A percentile compares a stretch with the other conserved stretches of the same genome.
phyloP scores from a whole-genome alignment of 2,329 filamentous ascomycete species.

The Claviceps sp. region DNA sequence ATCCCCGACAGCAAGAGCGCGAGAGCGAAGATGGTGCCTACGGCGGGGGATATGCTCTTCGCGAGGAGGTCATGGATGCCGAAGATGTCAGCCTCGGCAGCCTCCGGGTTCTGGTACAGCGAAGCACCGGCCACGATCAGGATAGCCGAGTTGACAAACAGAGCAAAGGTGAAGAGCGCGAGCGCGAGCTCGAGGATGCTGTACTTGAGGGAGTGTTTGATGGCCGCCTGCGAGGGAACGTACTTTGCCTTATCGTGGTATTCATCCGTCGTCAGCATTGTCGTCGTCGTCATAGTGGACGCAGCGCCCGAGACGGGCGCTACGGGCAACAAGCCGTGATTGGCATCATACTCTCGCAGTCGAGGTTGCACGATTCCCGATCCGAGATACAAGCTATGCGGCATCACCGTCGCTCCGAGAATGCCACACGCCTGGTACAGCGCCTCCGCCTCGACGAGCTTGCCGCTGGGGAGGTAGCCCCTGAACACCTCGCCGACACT shows the following conservation, averaged over 20 bases:
- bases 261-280: constrained; percentile 14
- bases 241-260: constrained; percentile 44
- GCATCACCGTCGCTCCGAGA: constrained; percentile 63
- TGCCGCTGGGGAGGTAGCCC: constrained; percentile 50
- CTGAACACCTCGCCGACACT: constrained; percentile 45
- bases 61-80: constrained; percentile 65
- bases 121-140: constrained; percentile 70
- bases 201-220: constrained; percentile 59
- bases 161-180: constrained; percentile 67
- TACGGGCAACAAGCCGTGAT: constrained; percentile 37
- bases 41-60: constrained; percentile 54
- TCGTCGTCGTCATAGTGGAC: constrained; percentile 9
- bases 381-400: constrained; percentile 54
- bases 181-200: constrained; percentile 57
- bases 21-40: constrained; percentile 73
- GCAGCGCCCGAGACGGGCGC: constrained; percentile 11
- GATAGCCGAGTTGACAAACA: constrained; percentile 76
- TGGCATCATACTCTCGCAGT: constrained; percentile 47
- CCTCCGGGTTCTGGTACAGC: constrained; percentile 49
- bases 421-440: constrained; percentile 64
- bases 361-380: constrained; percentile 56
- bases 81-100: constrained; percentile 63
- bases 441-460: constrained; percentile 43
- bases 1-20: constrained; percentile 69
- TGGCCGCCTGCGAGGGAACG: constrained; percentile 57